phyloP scores from a whole-genome alignment of 83 land plant genomes.

The Thuja plicata region DNA sequence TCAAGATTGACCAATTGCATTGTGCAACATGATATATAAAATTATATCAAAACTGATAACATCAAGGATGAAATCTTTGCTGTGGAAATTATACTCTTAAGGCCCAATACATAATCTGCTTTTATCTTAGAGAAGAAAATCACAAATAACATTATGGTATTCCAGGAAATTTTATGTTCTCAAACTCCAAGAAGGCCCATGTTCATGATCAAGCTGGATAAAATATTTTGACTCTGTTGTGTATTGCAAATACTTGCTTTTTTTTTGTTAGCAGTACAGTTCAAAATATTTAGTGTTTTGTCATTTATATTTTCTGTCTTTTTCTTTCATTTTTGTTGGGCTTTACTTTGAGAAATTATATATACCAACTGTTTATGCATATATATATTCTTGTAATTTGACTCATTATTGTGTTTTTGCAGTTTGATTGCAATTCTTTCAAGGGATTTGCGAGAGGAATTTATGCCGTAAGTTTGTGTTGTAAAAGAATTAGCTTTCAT shows the following conservation, averaged over 20 bases:
- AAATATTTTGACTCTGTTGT: neutral
- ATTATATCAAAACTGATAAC: too few relatives aligned
- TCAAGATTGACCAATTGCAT: too few relatives aligned
- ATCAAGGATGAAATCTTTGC: too few relatives aligned
- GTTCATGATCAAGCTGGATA: too few relatives aligned
- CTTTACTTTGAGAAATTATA: neutral
- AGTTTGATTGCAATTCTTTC: conserved; percentile 62
- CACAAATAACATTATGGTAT: too few relatives aligned
- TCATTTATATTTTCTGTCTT: neutral
- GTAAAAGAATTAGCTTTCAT: neutral
- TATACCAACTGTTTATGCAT: neutral
- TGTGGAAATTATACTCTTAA: too few relatives aligned
- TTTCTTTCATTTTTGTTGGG: neutral
- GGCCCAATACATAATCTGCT: too few relatives aligned
- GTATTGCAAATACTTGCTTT: neutral
- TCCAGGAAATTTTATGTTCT: too few relatives aligned
- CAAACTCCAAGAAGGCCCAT: too few relatives aligned
- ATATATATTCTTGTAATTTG: neutral
- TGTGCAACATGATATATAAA: too few relatives aligned
- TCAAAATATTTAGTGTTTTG: neutral
- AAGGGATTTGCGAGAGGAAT: conserved; percentile 81
- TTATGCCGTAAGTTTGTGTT: conserved; percentile 68
- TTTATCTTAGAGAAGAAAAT: too few relatives aligned
- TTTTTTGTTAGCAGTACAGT: neutral
- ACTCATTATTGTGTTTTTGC: conserved; percentile 5